Evolutionary conservation across 345 rosid species (phyloP), one percentile per base, ranked within the genome.

Genomic region (Anastatica hierochuntica): DNA sequence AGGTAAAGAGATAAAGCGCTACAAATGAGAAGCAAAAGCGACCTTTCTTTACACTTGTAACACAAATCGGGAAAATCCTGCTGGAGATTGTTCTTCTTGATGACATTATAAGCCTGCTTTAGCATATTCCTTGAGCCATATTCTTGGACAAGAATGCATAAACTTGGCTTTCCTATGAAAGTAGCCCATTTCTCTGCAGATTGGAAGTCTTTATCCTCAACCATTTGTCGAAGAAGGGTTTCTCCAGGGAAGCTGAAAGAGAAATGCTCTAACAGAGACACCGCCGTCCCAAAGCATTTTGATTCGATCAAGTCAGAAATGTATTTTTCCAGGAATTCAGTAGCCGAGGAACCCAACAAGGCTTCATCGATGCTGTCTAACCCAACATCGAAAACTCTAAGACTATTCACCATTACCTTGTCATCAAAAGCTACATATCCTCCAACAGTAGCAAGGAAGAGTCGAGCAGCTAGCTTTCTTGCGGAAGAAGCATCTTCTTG

Each of bases 111-210:
- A 14, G 96, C 95, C 65, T 63, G 74, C 70, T 83, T 83, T 18
- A 88, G 77, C 81, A 81, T 81, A 67, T 83, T 77, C 68, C 80
- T 79, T n/a, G 77, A 71, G 21, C 60, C 77, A 68, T 81, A 92
- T 63, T 79, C 85, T 64, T 58, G 78, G 17, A 85, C 86, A 40
- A 92, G 94, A 41, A 72, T 1, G 46, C 82, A 72, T 67, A 85
- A 62, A 83, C 85, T 74, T 33, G 85, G 69, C 64, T 74, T 79
- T 47, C 98, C 98, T 84, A 88, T 83, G 77, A 82, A 83, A 14
- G 79, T 77, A 33, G 98, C 95, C 95, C 95, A 92, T 65, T 70
- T 88, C 76, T 88, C 98, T 16, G 98, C 95, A 43, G 98, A 90
- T 74, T 53, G 69, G 58, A 66, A 75, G 54, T 88, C 83, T 54